Base-by-base conservation (phyloP, 768 basidiomycete species). In the Zangia roseola region DNA sequence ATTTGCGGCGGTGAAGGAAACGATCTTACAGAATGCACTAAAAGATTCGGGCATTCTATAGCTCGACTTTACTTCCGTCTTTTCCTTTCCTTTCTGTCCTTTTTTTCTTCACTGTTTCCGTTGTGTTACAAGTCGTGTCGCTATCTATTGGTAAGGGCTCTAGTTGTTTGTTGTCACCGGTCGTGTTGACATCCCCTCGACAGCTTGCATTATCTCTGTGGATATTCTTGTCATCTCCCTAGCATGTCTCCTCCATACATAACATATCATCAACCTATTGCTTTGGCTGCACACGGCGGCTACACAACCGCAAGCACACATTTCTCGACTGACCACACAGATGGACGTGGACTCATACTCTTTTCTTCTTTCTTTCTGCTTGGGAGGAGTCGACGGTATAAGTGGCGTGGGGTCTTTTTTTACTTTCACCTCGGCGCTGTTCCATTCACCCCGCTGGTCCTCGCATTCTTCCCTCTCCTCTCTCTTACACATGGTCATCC, bases 1-100 rank as follows among this genome's bases (percentile, higher is more conserved):
- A 16, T 92, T 94, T 52, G 88, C 88, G 0, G 89, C 89, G 0
- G 89, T 92, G 39, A 92, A 92, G 70, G 92, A 94, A 70, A 94
- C 92, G n/a, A 93, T 94, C 46, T 65, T 94, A 46, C 88, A 91
- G 69, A 93, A 92, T 62, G 91, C 91, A 3, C 71, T 93, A 6
- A 83, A 87, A 63, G 91, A 92, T 59, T 87, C 84, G 0, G 91
- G 91, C 48, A 91, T 93, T 59, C 79, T 94, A 63, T 84, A 70
- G 58, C 33, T 6, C 38, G 31, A 14, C 17, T 35, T 10, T 30
- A 17, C 44, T n/a, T 17, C 26, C 17, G 21, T 23, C 19, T 40
- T 30, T 9, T 38, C n/a, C 6, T 28, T 42, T 24, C 6, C 21
- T 36, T 39, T 8, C 40, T 23, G 3, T 36, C 16, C 5, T 4